Conservation (phyloP, 23 red algal species). For the Gracilaria domingensis region DNA sequence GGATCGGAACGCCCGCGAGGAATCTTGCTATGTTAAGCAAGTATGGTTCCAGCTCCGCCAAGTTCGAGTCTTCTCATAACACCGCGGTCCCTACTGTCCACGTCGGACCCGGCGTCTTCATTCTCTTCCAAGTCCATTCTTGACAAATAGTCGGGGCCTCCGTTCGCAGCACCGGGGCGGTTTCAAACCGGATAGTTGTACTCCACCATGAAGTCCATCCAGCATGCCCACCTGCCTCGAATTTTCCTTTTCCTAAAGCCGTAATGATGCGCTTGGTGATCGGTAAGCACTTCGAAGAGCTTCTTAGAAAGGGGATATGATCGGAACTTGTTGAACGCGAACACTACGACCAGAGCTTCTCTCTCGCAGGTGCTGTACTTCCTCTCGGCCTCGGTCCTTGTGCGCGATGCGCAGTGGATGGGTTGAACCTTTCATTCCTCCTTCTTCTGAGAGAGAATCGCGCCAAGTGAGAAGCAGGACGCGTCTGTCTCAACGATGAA, state of each 20-base stretch:
- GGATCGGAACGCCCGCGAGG: background rate
- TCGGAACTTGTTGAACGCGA: constrained; percentile 9
- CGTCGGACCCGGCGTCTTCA: background rate
- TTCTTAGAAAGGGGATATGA: background rate
- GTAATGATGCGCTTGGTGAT: background rate
- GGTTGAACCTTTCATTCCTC: background rate
- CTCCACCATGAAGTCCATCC: constrained; percentile 31
- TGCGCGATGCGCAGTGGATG: background rate
- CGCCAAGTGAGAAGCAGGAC: background rate
- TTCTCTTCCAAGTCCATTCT: background rate
- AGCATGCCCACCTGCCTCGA: background rate
- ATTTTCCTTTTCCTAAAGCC: constrained; percentile 15
- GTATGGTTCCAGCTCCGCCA: background rate
- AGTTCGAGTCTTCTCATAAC: background rate
- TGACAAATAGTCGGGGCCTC: background rate
- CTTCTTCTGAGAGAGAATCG: constrained; percentile 13
- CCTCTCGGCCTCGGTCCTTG: background rate
- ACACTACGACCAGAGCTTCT: background rate
- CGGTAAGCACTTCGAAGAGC: background rate
- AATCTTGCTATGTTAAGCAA: background rate
- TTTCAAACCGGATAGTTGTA: constrained; percentile 1
- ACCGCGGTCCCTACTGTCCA: background rate
- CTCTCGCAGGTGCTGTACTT: constrained; percentile 5
- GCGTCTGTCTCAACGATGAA: constrained; percentile 45
- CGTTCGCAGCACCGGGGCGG: background rate